Percentiles rank a stretch among this genome's conserved stretches.
phyloP scores from a whole-genome alignment of 768 basidiomycete species.

The Boletus rufocinnamomeus region DNA sequence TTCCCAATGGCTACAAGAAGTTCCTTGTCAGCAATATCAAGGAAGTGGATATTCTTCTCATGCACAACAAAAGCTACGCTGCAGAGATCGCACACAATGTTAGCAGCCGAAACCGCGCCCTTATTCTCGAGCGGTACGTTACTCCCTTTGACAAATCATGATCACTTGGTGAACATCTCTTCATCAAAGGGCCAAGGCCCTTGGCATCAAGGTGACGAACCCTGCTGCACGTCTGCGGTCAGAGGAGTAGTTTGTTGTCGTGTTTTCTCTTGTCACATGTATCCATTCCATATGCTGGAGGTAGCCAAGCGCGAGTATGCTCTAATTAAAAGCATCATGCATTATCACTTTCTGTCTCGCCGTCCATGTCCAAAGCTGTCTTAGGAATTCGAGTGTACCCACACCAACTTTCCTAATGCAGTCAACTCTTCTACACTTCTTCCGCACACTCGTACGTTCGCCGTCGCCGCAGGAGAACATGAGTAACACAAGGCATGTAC shows the following conservation, averaged over 20 bases:
- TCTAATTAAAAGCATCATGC: conserved; percentile 30
- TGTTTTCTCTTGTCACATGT: conserved; percentile 40
- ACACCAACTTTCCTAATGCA: conserved; percentile 28
- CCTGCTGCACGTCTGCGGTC: conserved; percentile 88
- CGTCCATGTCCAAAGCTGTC: neutral
- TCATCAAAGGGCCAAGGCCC: conserved; percentile 67
- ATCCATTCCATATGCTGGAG: conserved; percentile 54
- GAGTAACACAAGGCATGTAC: conserved; percentile 31
- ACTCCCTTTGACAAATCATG: conserved; percentile 16
- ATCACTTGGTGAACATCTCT: conserved; percentile 11
- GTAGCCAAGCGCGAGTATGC: conserved; percentile 53
- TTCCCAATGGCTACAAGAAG: conserved; percentile 95
- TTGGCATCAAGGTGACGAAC: conserved; percentile 95
- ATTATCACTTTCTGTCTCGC: conserved; percentile 7
- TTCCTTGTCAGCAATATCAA: conserved; percentile 92
- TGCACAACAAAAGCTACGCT: conserved; percentile 97
- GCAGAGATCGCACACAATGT: conserved; percentile 98
- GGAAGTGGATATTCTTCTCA: conserved; percentile 92
- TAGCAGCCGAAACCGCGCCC: conserved; percentile 90
- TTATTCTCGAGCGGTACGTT: conserved; percentile 80
- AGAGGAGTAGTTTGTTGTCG: conserved; percentile 71
- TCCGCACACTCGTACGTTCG: conserved; percentile 17
- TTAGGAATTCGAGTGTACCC: neutral
- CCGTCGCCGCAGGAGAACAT: conserved; percentile 21
- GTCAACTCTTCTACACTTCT: conserved; percentile 20